Evolutionary conservation across 129 eudicot genomes (phyloP), one percentile per base, ranked within the genome.

Genomic region (Lonicera japonica): DNA sequence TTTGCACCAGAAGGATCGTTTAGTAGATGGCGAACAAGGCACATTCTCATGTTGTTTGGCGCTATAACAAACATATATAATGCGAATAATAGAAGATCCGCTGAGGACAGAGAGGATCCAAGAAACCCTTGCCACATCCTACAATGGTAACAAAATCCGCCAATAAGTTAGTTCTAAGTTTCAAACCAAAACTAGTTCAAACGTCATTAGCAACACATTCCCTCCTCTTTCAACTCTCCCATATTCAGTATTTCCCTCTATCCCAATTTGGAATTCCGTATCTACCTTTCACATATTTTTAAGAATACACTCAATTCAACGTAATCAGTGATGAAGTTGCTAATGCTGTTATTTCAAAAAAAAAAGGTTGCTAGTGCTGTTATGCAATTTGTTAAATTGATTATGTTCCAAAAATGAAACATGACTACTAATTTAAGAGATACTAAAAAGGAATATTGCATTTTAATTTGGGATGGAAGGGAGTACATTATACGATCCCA

Each of bases 61-160:
- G 99, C 99, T 67, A 92, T 85, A 56, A 83, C 59, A 61, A 92
- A 92, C 99, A 92, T 92, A 72, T 87, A 87, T 40, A 92, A 80
- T 39, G 99, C 95, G 74, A 92, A 92, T 22, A 80, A 51, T 67
- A 88, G 5, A 13, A 92, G 89, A 75, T 92, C 95, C 13, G 60
- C 79, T 19, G 96, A 84, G 13, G 99, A 92, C 46, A 92, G 77
- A 50, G 84, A 79, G 3, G 99, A 92, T 9, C 96, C 99, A 2
- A 92, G 86, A 73, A 92, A 92, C 60, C 99, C 99, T 72, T 86
- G 85, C 85, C 91, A 92, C 99, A 92, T 92, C 99, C 99, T 92
- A 80, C 75, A 64, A 66, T 38, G 43, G 17, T 46, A 55, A 56
- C 52, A 74, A 60, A 74, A 23, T 56, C 8, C 52, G 43, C 25